Base-by-base conservation (phyloP, 805 yeast genomes). In the Saccharomycopsis amapae region DNA sequence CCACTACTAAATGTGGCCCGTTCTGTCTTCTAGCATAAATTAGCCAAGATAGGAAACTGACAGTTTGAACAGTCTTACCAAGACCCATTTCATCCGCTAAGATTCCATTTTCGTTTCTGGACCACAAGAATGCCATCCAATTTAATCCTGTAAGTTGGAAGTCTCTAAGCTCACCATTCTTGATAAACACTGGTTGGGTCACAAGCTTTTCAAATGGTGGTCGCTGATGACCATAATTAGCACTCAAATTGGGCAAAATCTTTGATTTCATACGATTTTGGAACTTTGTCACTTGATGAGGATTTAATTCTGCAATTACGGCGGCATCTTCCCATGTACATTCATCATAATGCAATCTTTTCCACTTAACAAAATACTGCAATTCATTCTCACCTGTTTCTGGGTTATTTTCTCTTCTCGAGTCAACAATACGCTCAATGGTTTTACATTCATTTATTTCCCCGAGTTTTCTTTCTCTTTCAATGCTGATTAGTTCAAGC, bases 81-180 rank as follows among this genome's bases (percentile, higher is more conserved):
- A 93, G 73, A 45, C 98, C 98, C 98, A 93, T 93, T 64, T 93
- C 98, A 68, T 93, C 98, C 3, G 98, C 98, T 35, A 93, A 68
- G 42, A 93, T 93, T 46, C 98, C 97, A 63, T 93, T 93, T 66
- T 93, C 97, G 63, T 90, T 86, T 58, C 97, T 77, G 3, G 96
- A 86, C 98, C 98, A 93, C 51, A 93, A 68, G 62, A 90, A 93
- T 0, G 98, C 98, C 98, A 93, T 93, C 99, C 99, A 93, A 64
- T 93, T 93, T 52, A 93, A 74, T 46, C 99, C 99, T 0, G 98
- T 93, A 62, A 93, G 73, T 69, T 93, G 99, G 75, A 93, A 93
- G 67, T 93, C 98, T 62, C 98, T 78, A 53, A 93, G 72, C 62
- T 84, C 93, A 42, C 97, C 96, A 58, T 83, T 81, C 61, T 88